Evolutionary conservation across 352 stramenopile genomes (phyloP).

Genomic region (Phytophthora chlamydospora): DNA sequence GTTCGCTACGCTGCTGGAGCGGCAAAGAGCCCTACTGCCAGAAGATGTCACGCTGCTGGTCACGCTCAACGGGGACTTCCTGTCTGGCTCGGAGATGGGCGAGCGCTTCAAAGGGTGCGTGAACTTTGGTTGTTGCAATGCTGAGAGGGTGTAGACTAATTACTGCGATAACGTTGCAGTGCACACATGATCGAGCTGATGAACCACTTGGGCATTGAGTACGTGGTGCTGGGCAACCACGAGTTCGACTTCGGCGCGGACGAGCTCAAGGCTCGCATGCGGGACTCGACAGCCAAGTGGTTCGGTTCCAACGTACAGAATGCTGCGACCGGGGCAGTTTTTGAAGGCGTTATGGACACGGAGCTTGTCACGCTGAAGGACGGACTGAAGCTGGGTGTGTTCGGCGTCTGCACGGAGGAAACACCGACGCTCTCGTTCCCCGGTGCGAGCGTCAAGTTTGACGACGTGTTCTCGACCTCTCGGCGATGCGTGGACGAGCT

Average conservation of each 20-base stretch:
- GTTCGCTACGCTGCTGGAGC: constrained; percentile 66
- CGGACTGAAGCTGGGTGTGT: constrained; percentile 66
- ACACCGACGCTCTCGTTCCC: constrained; percentile 55
- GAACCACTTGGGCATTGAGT: constrained; percentile 75
- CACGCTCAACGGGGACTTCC: constrained; percentile 81
- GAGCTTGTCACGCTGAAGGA: constrained; percentile 56
- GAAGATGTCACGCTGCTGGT: constrained; percentile 62
- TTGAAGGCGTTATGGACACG: constrained; percentile 54
- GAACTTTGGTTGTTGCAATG: not conserved
- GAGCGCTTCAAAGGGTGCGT: constrained; percentile 71
- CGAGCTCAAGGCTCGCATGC: constrained; percentile 59
- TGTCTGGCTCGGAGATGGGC: constrained; percentile 69
- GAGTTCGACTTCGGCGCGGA: constrained; percentile 79
- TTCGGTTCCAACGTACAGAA: constrained; percentile 78
- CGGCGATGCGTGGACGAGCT: constrained; percentile 69
- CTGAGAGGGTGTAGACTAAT: constrained; percentile 5
- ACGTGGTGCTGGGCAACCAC: constrained; percentile 82
- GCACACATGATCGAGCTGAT: constrained; percentile 82
- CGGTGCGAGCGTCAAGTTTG: constrained; percentile 55
- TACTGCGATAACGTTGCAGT: constrained; percentile 27
- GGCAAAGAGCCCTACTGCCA: constrained; percentile 47
- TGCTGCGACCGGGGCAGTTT: constrained; percentile 36
- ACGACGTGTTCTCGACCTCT: constrained; percentile 52
- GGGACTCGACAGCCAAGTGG: constrained; percentile 68
- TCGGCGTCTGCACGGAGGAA: constrained; percentile 75